These are phyloP conservation scores for Clonostachys rhizophaga DNA, from an alignment of 2,329 filamentous ascomycete species.

Conservation along the genomic window DNA sequence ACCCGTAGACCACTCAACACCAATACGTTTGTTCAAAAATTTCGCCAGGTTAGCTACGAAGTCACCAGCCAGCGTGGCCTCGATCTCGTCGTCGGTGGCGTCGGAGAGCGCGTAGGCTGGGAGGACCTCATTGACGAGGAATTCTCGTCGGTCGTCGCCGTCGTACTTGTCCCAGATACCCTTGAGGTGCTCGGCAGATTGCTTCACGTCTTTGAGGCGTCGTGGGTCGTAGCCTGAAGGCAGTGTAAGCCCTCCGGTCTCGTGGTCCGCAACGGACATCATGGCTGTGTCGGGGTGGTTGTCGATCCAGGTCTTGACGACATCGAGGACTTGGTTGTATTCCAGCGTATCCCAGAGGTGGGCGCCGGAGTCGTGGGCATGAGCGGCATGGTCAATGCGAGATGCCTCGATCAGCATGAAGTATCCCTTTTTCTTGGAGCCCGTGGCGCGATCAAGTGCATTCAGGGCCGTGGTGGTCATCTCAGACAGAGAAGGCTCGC, in stretches of 20 bases:
- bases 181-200: slow-evolving; percentile 17
- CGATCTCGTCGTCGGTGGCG: slow-evolving; percentile 14
- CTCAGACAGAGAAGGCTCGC: slow-evolving; percentile 10
- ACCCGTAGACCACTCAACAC: slow-evolving; percentile 24
- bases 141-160: slow-evolving; percentile 17
- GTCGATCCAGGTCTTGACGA: slow-evolving; percentile 28
- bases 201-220: slow-evolving; percentile 13
- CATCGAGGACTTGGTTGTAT: slow-evolving; percentile 25
- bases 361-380: slow-evolving; percentile 47
- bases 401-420: slow-evolving; percentile 25
- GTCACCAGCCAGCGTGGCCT: slow-evolving; percentile 11
- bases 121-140: slow-evolving; percentile 14
- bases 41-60: slow-evolving; percentile 15
- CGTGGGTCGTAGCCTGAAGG: slow-evolving; percentile 21
- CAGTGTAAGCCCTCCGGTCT: slow-evolving; percentile 28
- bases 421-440: slow-evolving; percentile 16
- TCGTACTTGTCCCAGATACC: slow-evolving; percentile 14
- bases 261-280: slow-evolving; percentile 29
- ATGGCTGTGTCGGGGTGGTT: slow-evolving; percentile 25
- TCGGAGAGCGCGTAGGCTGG: slow-evolving; percentile 19
- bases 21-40: slow-evolving; percentile 17
- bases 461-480: slow-evolving; percentile 23
- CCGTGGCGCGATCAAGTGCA: slow-evolving; percentile 21
- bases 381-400: slow-evolving; percentile 25
- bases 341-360: slow-evolving; percentile 37